phyloP scores from a whole-genome alignment of 2,329 filamentous ascomycete species.

The Phialocephala sp. region DNA sequence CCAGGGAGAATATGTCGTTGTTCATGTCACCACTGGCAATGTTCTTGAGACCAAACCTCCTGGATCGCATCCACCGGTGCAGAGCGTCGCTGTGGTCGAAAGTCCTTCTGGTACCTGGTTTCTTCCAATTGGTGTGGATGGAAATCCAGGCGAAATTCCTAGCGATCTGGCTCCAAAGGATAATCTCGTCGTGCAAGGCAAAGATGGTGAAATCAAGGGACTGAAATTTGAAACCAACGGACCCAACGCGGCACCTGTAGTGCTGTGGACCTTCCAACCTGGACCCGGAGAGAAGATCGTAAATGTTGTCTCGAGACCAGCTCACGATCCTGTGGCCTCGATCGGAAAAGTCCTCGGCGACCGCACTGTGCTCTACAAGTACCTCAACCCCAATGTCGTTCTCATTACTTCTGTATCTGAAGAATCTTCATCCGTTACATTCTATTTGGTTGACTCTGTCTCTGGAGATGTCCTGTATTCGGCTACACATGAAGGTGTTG shows the following conservation, averaged over 20 bases:
- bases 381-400: conserved; percentile 85
- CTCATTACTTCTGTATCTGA: conserved; percentile 74
- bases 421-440: conserved; percentile 62
- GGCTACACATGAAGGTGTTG: conserved; percentile 73
- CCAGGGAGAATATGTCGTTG: conserved; percentile 65
- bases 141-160: conserved; percentile 54
- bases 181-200: conserved; percentile 58
- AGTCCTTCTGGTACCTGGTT: conserved; percentile 58
- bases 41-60: conserved; percentile 51
- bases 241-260: conserved; percentile 50
- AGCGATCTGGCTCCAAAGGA: conserved; percentile 55
- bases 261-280: conserved; percentile 77
- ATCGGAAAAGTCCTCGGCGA: conserved; percentile 94
- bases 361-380: conserved; percentile 95
- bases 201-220: conserved; percentile 58
- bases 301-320: conserved; percentile 68
- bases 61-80: conserved; percentile 46
- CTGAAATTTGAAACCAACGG: conserved; percentile 56
- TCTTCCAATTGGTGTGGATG: conserved; percentile 57
- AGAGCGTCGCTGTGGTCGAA: conserved; percentile 58
- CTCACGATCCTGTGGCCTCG: conserved; percentile 88
- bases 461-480: conserved; percentile 82
- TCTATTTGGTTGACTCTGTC: conserved; percentile 85
- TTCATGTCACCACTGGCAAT: conserved; percentile 58
- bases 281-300: conserved; percentile 70